phyloP scores from a whole-genome alignment of 2,329 filamentous ascomycete genomes.

The Alternaria burnsii region DNA sequence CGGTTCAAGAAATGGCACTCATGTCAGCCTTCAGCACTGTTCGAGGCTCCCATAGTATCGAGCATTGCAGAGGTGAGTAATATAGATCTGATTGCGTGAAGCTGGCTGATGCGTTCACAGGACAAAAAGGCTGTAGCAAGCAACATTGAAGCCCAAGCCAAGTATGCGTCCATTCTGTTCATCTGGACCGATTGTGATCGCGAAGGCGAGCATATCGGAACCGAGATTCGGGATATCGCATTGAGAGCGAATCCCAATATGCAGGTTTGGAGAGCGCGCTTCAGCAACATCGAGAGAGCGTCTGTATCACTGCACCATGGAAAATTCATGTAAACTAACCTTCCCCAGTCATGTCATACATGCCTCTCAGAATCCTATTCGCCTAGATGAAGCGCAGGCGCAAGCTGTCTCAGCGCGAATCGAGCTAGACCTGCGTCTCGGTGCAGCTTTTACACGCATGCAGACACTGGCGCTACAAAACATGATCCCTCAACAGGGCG shows the following conservation, averaged over 20 bases:
- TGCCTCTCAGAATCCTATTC: slow-evolving; percentile 78
- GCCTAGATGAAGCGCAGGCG: slow-evolving; percentile 85
- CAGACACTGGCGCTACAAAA: slow-evolving; percentile 80
- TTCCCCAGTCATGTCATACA: slow-evolving; percentile 77
- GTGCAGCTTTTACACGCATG: slow-evolving; percentile 89
- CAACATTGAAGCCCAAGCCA: slow-evolving; percentile 84
- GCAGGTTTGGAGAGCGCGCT: slow-evolving; percentile 83
- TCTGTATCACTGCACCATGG: slow-evolving; percentile 55
- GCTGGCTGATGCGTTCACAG: slow-evolving; percentile 52
- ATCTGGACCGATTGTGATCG: slow-evolving; percentile 99
- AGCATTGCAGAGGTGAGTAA: slow-evolving; percentile 69
- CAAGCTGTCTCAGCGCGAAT: slow-evolving; percentile 88
- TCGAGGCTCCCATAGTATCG: slow-evolving; percentile 78
- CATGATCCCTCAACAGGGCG: slow-evolving; percentile 70
- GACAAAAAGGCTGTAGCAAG: slow-evolving; percentile 82
- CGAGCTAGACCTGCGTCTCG: slow-evolving; percentile 89
- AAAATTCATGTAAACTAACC: background rate
- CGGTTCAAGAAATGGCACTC: slow-evolving; percentile 82
- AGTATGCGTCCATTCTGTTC: slow-evolving; percentile 76
- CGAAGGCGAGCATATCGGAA: slow-evolving; percentile 95
- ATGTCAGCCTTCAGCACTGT: slow-evolving; percentile 80
- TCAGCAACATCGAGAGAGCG: slow-evolving; percentile 95
- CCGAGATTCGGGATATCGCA: slow-evolving; percentile 86
- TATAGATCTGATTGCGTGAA: background rate
- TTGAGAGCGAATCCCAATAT: slow-evolving; percentile 75